A percentile compares a stretch with the other conserved stretches of the same genome.
Evolutionary conservation across 768 basidiomycete genomes (phyloP).

Genomic region (Kwoniella sp.): DNA sequence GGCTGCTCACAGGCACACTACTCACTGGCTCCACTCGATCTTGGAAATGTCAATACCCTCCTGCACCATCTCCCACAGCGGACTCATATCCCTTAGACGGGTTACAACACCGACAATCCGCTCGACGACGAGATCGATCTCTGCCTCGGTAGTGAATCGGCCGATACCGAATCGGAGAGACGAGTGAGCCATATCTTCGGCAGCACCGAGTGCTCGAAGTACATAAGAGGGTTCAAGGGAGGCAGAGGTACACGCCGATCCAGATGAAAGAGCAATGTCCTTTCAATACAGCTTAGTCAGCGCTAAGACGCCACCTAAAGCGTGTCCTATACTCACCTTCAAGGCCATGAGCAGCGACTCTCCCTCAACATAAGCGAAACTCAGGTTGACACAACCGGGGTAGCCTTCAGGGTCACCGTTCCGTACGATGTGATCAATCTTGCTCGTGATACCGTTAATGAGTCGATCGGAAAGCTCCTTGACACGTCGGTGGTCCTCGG

Average conservation of each 20-base stretch:
- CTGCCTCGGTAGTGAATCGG: slow-evolving; percentile 94
- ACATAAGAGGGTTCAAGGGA: slow-evolving; percentile 98
- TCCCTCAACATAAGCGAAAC: slow-evolving; percentile 94
- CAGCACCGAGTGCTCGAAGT: slow-evolving; percentile 90
- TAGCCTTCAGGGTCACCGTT: slow-evolving; percentile 91
- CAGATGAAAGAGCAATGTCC: slow-evolving; percentile 96
- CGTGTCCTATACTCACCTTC: slow-evolving; percentile 78
- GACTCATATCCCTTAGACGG: slow-evolving; percentile 90
- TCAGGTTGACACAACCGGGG: slow-evolving; percentile 91
- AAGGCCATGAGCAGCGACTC: slow-evolving; percentile 96
- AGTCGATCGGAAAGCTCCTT: slow-evolving; percentile 73
- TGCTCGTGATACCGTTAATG: slow-evolving; percentile 69
- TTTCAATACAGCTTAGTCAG: too few species aligned
- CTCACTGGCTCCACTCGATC: slow-evolving; percentile 70
- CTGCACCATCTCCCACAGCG: slow-evolving; percentile 99
- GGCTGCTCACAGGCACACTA: too few species aligned
- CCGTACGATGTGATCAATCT: slow-evolving; percentile 84
- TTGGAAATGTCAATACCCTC: slow-evolving; percentile 94
- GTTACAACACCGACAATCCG: slow-evolving; percentile 84
- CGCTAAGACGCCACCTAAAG: too few species aligned
- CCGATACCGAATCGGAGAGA: slow-evolving; percentile 96
- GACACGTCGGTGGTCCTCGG: slow-evolving; percentile 74
- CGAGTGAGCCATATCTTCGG: slow-evolving; percentile 98
- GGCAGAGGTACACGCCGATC: slow-evolving; percentile 96
- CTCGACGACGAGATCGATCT: slow-evolving; percentile 87